Percentiles rank a stretch among this genome's conserved stretches.
Conservation (phyloP, 768 basidiomycete genomes). For the Kwoniella newhampshirensis region DNA sequence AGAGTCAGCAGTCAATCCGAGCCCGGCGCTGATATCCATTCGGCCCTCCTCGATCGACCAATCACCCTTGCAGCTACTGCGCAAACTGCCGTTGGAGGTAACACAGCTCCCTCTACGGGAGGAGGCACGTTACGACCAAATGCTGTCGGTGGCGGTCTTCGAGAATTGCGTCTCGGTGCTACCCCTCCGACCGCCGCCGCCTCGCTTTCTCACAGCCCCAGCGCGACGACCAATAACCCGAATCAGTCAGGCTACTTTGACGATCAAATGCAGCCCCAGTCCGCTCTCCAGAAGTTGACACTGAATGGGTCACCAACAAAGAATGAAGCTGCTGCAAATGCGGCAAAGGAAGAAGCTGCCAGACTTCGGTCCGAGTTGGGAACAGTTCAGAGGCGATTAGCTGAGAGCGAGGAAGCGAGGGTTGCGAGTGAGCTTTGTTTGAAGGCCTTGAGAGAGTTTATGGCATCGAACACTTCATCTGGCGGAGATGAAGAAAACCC, state of each 20-base stretch:
- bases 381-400: constrained; percentile 64
- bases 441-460: constrained; percentile 71
- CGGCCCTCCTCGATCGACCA: neutral
- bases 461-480: constrained; percentile 28
- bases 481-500: constrained; percentile 4
- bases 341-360: constrained; percentile 18
- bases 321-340: constrained; percentile 11
- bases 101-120: constrained; percentile 3
- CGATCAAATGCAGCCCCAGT: neutral
- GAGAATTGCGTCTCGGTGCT: constrained; percentile 40
- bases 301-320: constrained; percentile 7
- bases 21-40: constrained; percentile 13
- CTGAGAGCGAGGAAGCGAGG: constrained; percentile 75
- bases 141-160: constrained; percentile 25
- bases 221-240: constrained; percentile 3
- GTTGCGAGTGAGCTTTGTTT: constrained; percentile 85
- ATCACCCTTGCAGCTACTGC: constrained; percentile 8
- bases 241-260: constrained; percentile 19
- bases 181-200: constrained; percentile 7
- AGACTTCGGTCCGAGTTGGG: constrained; percentile 63
- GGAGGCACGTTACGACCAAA: constrained; percentile 5
- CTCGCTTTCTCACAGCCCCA: constrained; percentile 5
- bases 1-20: constrained; percentile 37
- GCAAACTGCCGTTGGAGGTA: constrained; percentile 5
- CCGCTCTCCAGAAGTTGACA: neutral